Base-by-base conservation (phyloP, 306 rosid genomes). In the Vigna reflexopilosa region DNA sequence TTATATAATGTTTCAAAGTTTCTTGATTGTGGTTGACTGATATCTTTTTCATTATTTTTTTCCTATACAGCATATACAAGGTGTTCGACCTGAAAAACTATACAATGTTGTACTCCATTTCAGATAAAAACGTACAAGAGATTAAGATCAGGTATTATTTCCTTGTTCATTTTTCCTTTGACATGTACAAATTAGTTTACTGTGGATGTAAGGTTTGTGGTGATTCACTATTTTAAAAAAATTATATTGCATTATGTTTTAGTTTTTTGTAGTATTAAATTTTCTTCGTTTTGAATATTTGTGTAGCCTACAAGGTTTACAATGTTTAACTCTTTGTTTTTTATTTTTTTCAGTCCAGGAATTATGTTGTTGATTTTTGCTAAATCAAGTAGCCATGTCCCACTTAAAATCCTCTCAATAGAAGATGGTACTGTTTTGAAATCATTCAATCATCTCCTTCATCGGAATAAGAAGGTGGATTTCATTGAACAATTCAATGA, bases 371-470 rank as follows among this genome's bases (percentile, higher is more conserved):
- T 94, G 86, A 94, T 94, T 80, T 92, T 89, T 84, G 84, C 84
- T 44, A 94, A 90, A 90, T 87, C 94, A 66, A 86, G 85, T 84
- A 88, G 98, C 73, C 91, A 92, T 70, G 97, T 94, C 80, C 96
- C 97, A 49, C 97, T 94, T 13, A 90, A 94, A 84, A 94, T 94
- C 77, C 94, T 94, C 40, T 94, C 98, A 15, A 94, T 94, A 47
- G 98, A 94, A 87, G 98, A 94, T 80, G 98, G 97, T 48, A 89
- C 97, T 76, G 98, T 94, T 80, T 92, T 94, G 83, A 94, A 94
- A 81, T 91, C 98, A 42, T 94, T 94, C 86, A 90, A 90, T 65
- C 98, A 94, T 84, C 91, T 92, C 36, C 94, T 94, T 81, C 98
- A 91, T 80, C 96, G 97, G 84, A 94, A 89, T 85, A 94, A 88